A percentile compares a stretch with the other conserved stretches of the same genome.
Conservation (phyloP, 1,139 yeast genomes). For the Magnusiomyces ingens region DNA sequence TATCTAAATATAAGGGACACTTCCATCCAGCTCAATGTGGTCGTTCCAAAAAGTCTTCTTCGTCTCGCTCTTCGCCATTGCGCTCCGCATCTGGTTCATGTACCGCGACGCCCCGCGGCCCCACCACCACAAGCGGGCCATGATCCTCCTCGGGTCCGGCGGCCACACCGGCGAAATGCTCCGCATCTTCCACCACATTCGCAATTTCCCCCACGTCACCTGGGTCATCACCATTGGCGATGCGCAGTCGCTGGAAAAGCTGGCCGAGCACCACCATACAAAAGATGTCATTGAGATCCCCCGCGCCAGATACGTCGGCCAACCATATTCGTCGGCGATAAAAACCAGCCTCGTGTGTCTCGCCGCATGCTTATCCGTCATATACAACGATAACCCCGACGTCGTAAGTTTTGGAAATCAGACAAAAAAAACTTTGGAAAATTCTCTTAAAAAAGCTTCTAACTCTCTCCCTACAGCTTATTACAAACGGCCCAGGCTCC, state of each 20-base stretch:
- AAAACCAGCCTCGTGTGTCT: conserved; percentile 41
- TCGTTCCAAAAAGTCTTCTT: neutral
- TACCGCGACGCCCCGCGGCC: neutral
- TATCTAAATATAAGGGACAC: neutral
- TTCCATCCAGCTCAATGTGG: neutral
- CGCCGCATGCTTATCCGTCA: conserved; percentile 26
- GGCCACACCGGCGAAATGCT: conserved; percentile 98
- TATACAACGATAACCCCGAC: conserved; percentile 27
- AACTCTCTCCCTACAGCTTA: conserved; percentile 35
- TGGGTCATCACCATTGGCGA: conserved; percentile 46
- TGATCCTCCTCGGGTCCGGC: conserved; percentile 36
- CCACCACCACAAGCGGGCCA: neutral
- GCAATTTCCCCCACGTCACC: conserved; percentile 29
- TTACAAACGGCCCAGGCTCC: conserved; percentile 94
- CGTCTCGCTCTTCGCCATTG: neutral
- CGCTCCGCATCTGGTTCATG: neutral
- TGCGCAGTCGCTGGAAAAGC: conserved; percentile 18
- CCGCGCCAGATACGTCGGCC: conserved; percentile 77
- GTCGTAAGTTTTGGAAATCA: conserved; percentile 16
- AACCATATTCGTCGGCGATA: conserved; percentile 47
- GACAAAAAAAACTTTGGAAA: neutral
- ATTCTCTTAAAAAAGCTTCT: conserved; percentile 9
- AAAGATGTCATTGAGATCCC: conserved; percentile 39
- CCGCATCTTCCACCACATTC: conserved; percentile 46
- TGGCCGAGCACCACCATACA: conserved; percentile 8